Percentiles rank a stretch among this genome's conserved stretches.
phyloP scores from a whole-genome alignment of 169 alveolate genomes.

The Plasmodium gallinaceum region DNA sequence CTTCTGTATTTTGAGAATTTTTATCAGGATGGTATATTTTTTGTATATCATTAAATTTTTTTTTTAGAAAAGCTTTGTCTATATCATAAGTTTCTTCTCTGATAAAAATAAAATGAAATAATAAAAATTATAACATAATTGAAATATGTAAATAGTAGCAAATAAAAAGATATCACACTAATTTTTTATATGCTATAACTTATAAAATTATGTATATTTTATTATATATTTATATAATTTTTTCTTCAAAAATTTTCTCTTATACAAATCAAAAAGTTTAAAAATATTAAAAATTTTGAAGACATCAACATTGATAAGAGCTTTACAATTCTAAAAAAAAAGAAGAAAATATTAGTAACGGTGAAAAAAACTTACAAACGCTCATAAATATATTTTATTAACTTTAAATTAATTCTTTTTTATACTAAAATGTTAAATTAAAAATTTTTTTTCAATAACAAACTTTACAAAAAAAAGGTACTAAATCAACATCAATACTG shows the following conservation, averaged over 20 bases:
- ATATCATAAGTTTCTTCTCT: constrained; percentile 37
- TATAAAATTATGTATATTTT: neutral
- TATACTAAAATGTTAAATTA: neutral
- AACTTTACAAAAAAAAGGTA: constrained; percentile 52
- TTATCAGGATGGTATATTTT: constrained; percentile 59
- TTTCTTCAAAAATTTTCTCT: neutral
- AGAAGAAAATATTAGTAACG: neutral
- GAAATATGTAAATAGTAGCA: neutral
- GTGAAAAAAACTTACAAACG: neutral
- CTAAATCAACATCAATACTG: constrained; percentile 20
- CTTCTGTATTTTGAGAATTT: constrained; percentile 32
- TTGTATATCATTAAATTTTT: constrained; percentile 64
- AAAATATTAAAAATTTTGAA: constrained; percentile 58
- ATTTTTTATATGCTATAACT: neutral
- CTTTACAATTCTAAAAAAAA: constrained; percentile 46
- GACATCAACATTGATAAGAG: constrained; percentile 38
- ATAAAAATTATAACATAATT: neutral
- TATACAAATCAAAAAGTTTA: constrained; percentile 59
- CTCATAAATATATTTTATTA: neutral
- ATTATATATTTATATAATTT: neutral
- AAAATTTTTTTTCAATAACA: neutral
- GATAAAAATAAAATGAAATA: neutral
- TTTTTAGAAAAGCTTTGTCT: constrained; percentile 47
- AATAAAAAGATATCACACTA: neutral
- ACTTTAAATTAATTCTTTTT: too few relatives aligned